A percentile compares a stretch with the other conserved stretches of the same genome.
These are phyloP conservation scores for Pythium myriotylum DNA, from an alignment of 352 stramenopile species.

Conservation along the genomic window DNA sequence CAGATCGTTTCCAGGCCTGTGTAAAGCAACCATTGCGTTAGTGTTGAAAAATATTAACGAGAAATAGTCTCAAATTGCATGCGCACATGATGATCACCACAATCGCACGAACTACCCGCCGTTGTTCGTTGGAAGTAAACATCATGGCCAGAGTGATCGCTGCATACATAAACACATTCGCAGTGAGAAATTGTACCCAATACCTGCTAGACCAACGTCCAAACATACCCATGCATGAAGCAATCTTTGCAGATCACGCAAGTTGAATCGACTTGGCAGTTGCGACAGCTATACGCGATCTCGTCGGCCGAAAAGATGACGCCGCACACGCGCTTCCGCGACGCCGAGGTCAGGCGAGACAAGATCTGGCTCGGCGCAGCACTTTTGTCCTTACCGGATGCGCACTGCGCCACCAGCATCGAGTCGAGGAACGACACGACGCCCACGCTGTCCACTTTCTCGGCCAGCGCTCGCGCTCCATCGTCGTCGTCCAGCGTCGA, in stretches of 20 bases:
- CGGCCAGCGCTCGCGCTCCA: neutral
- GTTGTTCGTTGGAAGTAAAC: slow-evolving; percentile 89
- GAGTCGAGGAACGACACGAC: slow-evolving; percentile 43
- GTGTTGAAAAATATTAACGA: no score
- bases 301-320: slow-evolving; percentile 86
- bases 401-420: slow-evolving; percentile 59
- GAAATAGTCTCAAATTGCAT: no score
- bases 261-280: slow-evolving; percentile 85
- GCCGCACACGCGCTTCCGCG: slow-evolving; percentile 78
- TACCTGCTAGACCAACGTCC: no score
- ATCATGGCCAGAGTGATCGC: slow-evolving; percentile 76
- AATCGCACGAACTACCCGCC: slow-evolving; percentile 86
- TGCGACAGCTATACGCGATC: slow-evolving; percentile 87
- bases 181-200: no score
- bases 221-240: slow-evolving; percentile 72
- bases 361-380: slow-evolving; percentile 55
- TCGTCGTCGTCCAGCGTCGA: neutral
- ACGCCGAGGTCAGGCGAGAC: slow-evolving; percentile 56
- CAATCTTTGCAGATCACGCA: slow-evolving; percentile 89
- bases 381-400: slow-evolving; percentile 51
- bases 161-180: slow-evolving; percentile 17
- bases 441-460: slow-evolving; percentile 11
- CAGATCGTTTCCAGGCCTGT: slow-evolving; percentile 77
- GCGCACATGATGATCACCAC: slow-evolving; percentile 76
- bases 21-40: slow-evolving; percentile 3